Conservation (phyloP, 192 early-diverging fungal genomes). For the Pilobolus umbonatus region DNA sequence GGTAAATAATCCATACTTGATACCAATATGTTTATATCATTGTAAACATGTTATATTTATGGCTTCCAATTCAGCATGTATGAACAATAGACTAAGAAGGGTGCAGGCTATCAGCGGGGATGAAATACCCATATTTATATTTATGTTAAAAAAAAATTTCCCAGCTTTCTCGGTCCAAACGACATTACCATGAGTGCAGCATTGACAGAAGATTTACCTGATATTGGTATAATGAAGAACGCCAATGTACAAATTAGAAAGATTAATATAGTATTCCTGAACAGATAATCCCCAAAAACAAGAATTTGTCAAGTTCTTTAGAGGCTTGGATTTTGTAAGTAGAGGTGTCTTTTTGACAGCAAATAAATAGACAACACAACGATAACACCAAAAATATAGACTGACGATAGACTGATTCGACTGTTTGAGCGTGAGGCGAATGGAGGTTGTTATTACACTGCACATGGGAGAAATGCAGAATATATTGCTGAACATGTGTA, state of each 20-base stretch:
- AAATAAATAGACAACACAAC: not conserved
- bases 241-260: not conserved
- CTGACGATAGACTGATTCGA: conserved; percentile 54
- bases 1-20: too few relatives aligned
- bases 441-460: conserved; percentile 76
- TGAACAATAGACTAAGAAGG: too few relatives aligned
- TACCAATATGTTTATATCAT: too few relatives aligned
- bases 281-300: conserved; percentile 48
- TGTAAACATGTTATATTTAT: too few relatives aligned
- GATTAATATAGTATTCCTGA: not conserved
- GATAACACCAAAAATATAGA: conserved; percentile 23
- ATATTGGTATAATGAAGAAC: conserved; percentile 6
- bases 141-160: too few relatives aligned
- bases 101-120: too few relatives aligned
- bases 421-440: conserved; percentile 65
- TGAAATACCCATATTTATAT: too few relatives aligned
- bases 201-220: conserved; percentile 6
- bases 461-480: conserved; percentile 86
- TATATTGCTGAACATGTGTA: conserved; percentile 82
- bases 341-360: not conserved
- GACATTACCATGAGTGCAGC: not conserved
- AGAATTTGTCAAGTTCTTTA: conserved; percentile 55
- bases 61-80: too few relatives aligned
- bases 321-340: not conserved
- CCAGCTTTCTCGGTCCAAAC: too few relatives aligned